Conservation (phyloP, 306 rosid species). For the Inga leiocalycina region DNA sequence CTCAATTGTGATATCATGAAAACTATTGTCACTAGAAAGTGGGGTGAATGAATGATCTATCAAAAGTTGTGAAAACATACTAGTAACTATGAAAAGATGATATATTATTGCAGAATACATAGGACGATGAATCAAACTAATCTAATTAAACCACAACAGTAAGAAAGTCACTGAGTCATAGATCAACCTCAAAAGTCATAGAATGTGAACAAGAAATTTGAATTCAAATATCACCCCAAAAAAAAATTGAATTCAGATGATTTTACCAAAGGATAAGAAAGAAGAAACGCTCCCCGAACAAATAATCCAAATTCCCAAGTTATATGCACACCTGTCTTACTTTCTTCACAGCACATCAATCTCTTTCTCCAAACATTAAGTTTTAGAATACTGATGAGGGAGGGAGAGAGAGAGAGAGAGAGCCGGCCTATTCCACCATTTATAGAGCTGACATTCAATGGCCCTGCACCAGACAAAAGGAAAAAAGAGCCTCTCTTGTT, state of each 20-base stretch:
- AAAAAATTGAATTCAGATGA: neutral
- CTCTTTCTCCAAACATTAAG: conserved; percentile 26
- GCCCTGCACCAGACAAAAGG: neutral
- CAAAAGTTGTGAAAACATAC: too few relatives aligned
- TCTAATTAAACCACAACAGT: too few relatives aligned
- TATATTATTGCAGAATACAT: too few relatives aligned
- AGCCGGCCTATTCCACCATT: conserved; percentile 71
- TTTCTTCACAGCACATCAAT: conserved; percentile 52
- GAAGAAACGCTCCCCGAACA: neutral
- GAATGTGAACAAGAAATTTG: too few relatives aligned
- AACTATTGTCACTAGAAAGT: too few relatives aligned
- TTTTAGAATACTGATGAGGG: neutral
- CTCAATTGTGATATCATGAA: too few relatives aligned
- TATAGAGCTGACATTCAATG: conserved; percentile 50
- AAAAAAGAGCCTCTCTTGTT: conserved; percentile 16
- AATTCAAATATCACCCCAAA: neutral
- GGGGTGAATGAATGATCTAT: too few relatives aligned
- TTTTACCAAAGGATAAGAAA: neutral
- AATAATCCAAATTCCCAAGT: conserved; percentile 50
- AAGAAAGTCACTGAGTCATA: too few relatives aligned
- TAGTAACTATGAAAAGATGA: too few relatives aligned
- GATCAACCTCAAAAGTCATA: too few relatives aligned
- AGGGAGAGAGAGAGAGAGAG: neutral
- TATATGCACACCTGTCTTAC: conserved; percentile 27
- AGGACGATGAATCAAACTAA: too few relatives aligned